A percentile compares a stretch with the other conserved stretches of the same genome.
Evolutionary conservation across 331 rosid genomes (phyloP).

Genomic region (Cydonia oblonga): DNA sequence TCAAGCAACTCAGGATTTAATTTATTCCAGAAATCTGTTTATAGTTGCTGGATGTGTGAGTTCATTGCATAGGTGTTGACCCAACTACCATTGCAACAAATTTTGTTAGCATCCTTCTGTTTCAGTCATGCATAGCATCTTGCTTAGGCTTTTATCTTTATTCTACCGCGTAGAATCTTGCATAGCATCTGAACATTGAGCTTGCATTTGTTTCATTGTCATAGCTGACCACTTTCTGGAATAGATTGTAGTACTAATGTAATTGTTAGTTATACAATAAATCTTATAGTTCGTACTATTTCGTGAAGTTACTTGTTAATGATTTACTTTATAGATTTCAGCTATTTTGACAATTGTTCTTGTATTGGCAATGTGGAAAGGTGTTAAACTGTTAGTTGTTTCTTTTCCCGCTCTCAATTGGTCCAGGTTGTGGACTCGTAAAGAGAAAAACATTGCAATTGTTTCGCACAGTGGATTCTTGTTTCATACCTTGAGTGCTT

Average conservation of each 20-base stretch:
- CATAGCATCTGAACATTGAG: not conserved
- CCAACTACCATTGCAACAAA: not conserved
- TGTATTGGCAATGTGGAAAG: not conserved
- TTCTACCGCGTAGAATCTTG: not conserved
- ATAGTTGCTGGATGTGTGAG: not conserved
- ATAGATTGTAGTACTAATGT: not conserved
- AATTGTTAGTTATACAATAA: not conserved
- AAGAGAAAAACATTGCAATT: conserved; percentile 86
- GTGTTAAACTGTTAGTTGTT: not conserved
- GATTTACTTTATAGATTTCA: not conserved
- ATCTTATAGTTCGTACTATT: not conserved
- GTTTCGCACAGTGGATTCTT: conserved; percentile 70
- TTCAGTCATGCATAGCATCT: not conserved
- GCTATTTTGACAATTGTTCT: not conserved
- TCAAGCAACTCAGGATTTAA: not conserved
- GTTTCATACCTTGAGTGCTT: conserved; percentile 48
- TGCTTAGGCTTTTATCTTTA: not conserved
- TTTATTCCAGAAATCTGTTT: not conserved
- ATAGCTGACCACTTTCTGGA: not conserved
- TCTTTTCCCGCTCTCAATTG: not conserved
- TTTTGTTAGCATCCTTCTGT: not conserved
- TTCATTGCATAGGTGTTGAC: not conserved
- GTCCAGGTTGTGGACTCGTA: conserved; percentile 85
- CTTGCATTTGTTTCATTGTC: not conserved
- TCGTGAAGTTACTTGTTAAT: not conserved